Conservation (phyloP, 2,329 filamentous ascomycete genomes). For the Teratosphaeria zuluensis region DNA sequence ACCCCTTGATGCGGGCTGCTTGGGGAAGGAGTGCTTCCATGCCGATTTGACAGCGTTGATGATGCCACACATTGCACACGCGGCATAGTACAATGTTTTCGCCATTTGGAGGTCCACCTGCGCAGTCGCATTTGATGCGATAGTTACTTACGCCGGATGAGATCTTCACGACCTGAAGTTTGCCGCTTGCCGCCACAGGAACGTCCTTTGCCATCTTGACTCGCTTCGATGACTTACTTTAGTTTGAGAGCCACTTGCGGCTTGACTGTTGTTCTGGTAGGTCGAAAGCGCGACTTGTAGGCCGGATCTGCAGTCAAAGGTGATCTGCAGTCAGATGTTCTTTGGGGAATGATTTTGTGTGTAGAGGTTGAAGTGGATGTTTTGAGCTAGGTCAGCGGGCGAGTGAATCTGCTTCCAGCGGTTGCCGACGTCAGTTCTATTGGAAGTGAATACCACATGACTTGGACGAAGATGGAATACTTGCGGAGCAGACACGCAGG, state of each 20-base stretch:
- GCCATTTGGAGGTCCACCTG: background rate
- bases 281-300: background rate
- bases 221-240: background rate
- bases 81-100: conserved; percentile 3
- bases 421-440: background rate
- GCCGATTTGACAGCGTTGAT: conserved; percentile 6
- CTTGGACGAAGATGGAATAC: background rate
- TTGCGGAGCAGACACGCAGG: too few relatives aligned
- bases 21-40: background rate
- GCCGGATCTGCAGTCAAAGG: too few relatives aligned
- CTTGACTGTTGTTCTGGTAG: background rate
- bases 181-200: background rate
- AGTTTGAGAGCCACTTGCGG: background rate
- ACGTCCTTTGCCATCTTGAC: background rate
- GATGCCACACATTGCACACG: conserved; percentile 5
- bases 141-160: background rate
- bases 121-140: conserved; percentile 5
- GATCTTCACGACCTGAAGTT: background rate
- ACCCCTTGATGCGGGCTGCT: background rate
- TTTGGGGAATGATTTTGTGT: background rate
- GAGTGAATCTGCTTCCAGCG: background rate
- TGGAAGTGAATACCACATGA: background rate
- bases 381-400: background rate
- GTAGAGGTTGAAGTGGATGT: background rate
- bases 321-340: too few relatives aligned